These are phyloP conservation scores for Ganoderma leucocontextum DNA, from an alignment of 1,284 basidiomycete species.

Conservation along the genomic window DNA sequence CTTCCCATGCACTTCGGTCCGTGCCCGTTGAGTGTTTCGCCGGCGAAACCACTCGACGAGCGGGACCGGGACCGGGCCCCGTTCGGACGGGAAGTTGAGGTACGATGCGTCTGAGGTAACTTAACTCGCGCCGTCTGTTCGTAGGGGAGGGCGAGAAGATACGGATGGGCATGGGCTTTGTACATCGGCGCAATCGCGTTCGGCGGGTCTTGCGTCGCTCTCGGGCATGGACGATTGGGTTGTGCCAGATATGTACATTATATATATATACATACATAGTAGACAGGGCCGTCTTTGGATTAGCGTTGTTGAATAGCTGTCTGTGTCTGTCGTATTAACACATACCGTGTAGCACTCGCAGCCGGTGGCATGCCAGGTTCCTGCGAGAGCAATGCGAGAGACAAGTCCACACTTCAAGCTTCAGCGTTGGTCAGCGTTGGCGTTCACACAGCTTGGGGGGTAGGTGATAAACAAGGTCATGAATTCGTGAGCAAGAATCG, in stretches of 20 bases:
- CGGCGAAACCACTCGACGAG: slow-evolving; percentile 8
- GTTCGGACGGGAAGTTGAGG: not conserved
- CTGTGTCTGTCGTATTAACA: not conserved
- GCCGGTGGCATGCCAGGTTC: not conserved
- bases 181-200: not conserved
- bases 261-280: not conserved
- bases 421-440: not conserved
- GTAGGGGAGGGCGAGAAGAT: not conserved
- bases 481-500: slow-evolving; percentile 13
- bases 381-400: not conserved
- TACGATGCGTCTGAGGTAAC: not conserved
- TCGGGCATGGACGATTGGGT: not conserved
- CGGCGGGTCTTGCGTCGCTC: not conserved
- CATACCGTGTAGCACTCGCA: not conserved
- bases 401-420: too few relatives aligned
- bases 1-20: not conserved
- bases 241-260: not conserved
- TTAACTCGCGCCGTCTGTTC: not conserved
- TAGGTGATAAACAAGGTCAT: slow-evolving; percentile 12
- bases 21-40: not conserved
- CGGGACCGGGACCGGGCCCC: not conserved
- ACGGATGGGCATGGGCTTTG: not conserved
- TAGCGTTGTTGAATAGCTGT: not conserved
- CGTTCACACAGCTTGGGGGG: not conserved
- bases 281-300: not conserved